Evolutionary conservation across 306 rosid genomes (phyloP).

Genomic region (Medicago ruthenica): DNA sequence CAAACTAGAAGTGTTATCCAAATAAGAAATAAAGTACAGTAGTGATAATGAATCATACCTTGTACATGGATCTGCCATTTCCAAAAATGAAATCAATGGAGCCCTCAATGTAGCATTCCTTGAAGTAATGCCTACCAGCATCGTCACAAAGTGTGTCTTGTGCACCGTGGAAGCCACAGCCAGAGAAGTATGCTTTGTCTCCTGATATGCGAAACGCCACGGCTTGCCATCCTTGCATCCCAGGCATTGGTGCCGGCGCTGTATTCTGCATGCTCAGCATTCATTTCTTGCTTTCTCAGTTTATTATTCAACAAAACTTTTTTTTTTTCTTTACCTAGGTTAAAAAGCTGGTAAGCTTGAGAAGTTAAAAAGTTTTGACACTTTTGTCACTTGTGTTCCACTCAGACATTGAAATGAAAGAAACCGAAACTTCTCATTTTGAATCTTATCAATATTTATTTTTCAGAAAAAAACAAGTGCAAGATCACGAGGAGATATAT

Average conservation of each 20-base stretch:
- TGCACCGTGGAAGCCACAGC: constrained; percentile 86
- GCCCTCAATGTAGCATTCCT: constrained; percentile 86
- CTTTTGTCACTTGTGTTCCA: not conserved
- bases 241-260: constrained; percentile 94
- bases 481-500: not conserved
- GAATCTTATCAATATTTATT: too few species aligned
- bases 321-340: too few species aligned
- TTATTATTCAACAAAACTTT: too few species aligned
- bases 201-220: constrained; percentile 83
- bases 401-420: too few species aligned
- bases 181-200: constrained; percentile 88
- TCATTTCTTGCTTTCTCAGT: not conserved
- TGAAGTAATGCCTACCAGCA: constrained; percentile 95
- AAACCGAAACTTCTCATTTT: too few species aligned
- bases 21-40: too few species aligned
- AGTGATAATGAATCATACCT: constrained; percentile 48
- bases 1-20: not conserved
- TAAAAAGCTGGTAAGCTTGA: too few species aligned
- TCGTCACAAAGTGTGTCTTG: constrained; percentile 94
- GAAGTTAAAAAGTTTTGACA: not conserved
- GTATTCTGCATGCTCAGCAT: constrained; percentile 62
- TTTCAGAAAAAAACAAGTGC: not conserved
- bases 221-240: constrained; percentile 96
- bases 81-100: constrained; percentile 95
- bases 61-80: constrained; percentile 91